Base-by-base conservation (phyloP, 257 asterid species). In the Prunella vulgaris region DNA sequence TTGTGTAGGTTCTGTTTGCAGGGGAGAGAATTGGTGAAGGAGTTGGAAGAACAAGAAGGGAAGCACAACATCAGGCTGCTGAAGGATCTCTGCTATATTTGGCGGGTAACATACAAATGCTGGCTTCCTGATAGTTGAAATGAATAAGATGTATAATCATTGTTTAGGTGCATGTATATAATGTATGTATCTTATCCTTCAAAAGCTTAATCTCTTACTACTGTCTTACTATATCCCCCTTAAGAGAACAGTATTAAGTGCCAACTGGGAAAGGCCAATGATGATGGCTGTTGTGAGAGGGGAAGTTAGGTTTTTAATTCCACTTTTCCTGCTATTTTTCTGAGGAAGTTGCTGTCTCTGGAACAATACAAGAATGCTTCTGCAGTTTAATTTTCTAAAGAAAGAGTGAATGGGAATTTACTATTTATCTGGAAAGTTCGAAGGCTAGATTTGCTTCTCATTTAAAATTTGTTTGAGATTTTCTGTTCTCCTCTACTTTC, bases 21-120 rank as follows among this genome's bases (percentile, higher is more conserved):
- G 99, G 99, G 64, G 92, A 86, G 72, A 94, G 83, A 82, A 75
- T 91, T 77, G 95, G 98, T 27, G 86, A 89, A 79, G 98, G 92
- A 76, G 44, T 71, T 68, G 99, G 99, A 73, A 83, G 80, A 80
- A 91, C 99, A 60, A 91, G 97, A 82, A 89, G 90, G 82, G 97
- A 89, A 85, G 98, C 99, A 27, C 95, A 82, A 30, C 79, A 74
- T 71, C 82, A 64, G 74, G 97, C 99, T 79, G 90, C 93, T 21
- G 93, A 91, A 77, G 89, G 71, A 64, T 87, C 99, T 78, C 91
- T 94, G 68, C 65, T 80, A 72, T 76, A 79, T 81, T 82, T 94
- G 89, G 96, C 96, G 48, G 97, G 99, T 89, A 85, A 76, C 70
- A 49, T 78, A 65, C 68, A 17, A 53, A 57, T 71, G 40, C 53